phyloP scores from a whole-genome alignment of 2,329 filamentous ascomycete genomes.

The Diaporthe australafricana region DNA sequence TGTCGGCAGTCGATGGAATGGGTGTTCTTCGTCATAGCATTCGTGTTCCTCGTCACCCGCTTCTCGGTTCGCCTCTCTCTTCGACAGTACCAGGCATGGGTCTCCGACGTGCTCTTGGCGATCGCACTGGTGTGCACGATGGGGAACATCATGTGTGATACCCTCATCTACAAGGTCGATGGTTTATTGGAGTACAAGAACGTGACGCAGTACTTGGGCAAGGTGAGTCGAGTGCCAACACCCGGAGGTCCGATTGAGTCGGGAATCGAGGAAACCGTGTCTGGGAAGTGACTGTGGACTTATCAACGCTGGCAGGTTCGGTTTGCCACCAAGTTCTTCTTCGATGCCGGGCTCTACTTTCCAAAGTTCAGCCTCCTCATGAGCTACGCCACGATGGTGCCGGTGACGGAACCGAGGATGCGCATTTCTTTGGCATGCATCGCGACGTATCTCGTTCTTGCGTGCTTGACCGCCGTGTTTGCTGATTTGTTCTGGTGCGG shows the following conservation, averaged over 20 bases:
- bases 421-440: conserved; percentile 24
- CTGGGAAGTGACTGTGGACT: not conserved
- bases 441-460: conserved; percentile 10
- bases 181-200: conserved; percentile 11
- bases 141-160: conserved; percentile 35
- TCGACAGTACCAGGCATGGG: conserved; percentile 30
- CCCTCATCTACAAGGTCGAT: conserved; percentile 28
- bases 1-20: conserved; percentile 31
- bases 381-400: conserved; percentile 34
- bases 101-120: conserved; percentile 32
- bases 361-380: conserved; percentile 35
- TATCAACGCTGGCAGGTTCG: conserved; percentile 20
- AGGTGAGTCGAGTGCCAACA: not conserved
- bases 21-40: conserved; percentile 29
- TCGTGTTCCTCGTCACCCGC: conserved; percentile 30
- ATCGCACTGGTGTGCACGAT: conserved; percentile 25
- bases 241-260: no score
- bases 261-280: no score
- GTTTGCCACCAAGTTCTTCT: conserved; percentile 35
- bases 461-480: conserved; percentile 5
- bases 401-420: conserved; percentile 20
- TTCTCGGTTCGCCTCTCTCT: conserved; percentile 31
- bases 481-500: conserved; percentile 21
- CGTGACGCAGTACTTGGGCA: not conserved
- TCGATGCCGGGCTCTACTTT: conserved; percentile 37